Evolutionary conservation across 495 filamentous ascomycete species (phyloP), one percentile per base, ranked within the genome.

Genomic region (Rostrohypoxylon terebratum): DNA sequence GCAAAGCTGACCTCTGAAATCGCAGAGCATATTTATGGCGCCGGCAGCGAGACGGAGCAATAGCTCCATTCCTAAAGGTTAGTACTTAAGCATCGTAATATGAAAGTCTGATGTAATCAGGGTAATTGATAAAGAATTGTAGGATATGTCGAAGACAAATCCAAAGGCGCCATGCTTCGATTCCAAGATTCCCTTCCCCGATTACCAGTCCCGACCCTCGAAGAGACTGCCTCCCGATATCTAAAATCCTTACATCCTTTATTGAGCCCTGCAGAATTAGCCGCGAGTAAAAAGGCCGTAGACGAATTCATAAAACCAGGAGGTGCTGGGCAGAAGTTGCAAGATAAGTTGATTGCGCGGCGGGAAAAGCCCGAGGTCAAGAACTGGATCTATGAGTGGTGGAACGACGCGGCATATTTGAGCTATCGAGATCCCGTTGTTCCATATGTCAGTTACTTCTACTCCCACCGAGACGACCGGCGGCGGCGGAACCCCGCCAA

Each of bases 361-460:
- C 88, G 93, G 38, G 92, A 93, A 62, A 88, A 97, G 75, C 92
- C 96, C 51, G 90, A 93, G 67, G 81, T 86, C 81, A 93, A 92
- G 82, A 99, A 98, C 84, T 99, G 96, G 96, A 79, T 99, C 16
- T 87, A 89, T 67, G 94, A 98, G 74, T 99, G 96, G 96, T 99
- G 96, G 96, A 97, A 98, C 81, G 87, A 94, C 63, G 87, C 88
- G 2, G 94, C 96, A 42, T 99, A 99, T 82, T 87, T 99, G 61
- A 87, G 78, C 65, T 97, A 97, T 85, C 92, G 95, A 66, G 96
- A 98, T 81, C 96, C 96, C 38, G 93, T 99, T 28, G 92, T 98
- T 31, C 96, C 96, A 63, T 99, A 98, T 79, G 96, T 99, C 72
- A 97, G 93, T 79, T 99, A 99, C 86, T 99, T 99, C 83, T 99